Evolutionary conservation across 352 stramenopile genomes (phyloP).

Genomic region (Phytopythium vexans): DNA sequence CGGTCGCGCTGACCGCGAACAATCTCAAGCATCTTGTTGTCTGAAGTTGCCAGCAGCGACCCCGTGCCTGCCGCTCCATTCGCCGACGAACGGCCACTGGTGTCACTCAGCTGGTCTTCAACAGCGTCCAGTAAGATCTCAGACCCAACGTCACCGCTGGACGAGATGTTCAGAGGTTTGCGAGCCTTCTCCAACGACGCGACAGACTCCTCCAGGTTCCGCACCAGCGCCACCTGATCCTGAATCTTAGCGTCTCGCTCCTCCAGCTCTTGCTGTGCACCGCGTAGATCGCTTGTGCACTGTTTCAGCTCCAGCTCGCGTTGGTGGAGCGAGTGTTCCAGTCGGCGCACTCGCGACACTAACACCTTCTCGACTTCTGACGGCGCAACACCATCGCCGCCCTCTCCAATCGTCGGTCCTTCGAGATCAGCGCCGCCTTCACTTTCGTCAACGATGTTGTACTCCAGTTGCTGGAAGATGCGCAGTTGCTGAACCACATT

Average conservation of each 20-base stretch:
- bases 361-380: slow-evolving; percentile 61
- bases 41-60: slow-evolving; percentile 9
- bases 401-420: slow-evolving; percentile 3
- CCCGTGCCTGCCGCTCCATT: slow-evolving; percentile 14
- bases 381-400: slow-evolving; percentile 19
- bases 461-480: slow-evolving; percentile 92
- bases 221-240: slow-evolving; percentile 48
- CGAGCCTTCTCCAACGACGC: slow-evolving; percentile 48
- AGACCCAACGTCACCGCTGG: slow-evolving; percentile 39
- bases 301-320: slow-evolving; percentile 45
- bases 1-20: slow-evolving; percentile 77
- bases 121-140: slow-evolving; percentile 76
- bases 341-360: slow-evolving; percentile 56
- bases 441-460: slow-evolving; percentile 78
- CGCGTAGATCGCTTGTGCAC: slow-evolving; percentile 20
- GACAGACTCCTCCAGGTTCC: slow-evolving; percentile 66
- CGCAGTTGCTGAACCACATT: slow-evolving; percentile 88
- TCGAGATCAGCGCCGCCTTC: slow-evolving; percentile 22
- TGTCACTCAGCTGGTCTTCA: slow-evolving; percentile 40
- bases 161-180: slow-evolving; percentile 4
- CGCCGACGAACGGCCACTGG: slow-evolving; percentile 3
- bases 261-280: slow-evolving; percentile 22
- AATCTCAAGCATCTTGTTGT: slow-evolving; percentile 85
- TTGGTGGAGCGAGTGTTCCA: slow-evolving; percentile 71
- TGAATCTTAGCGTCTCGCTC: slow-evolving; percentile 34